phyloP scores from a whole-genome alignment of 2,329 filamentous ascomycete species.

The Ophiocordyceps camponoti-leonardi region DNA sequence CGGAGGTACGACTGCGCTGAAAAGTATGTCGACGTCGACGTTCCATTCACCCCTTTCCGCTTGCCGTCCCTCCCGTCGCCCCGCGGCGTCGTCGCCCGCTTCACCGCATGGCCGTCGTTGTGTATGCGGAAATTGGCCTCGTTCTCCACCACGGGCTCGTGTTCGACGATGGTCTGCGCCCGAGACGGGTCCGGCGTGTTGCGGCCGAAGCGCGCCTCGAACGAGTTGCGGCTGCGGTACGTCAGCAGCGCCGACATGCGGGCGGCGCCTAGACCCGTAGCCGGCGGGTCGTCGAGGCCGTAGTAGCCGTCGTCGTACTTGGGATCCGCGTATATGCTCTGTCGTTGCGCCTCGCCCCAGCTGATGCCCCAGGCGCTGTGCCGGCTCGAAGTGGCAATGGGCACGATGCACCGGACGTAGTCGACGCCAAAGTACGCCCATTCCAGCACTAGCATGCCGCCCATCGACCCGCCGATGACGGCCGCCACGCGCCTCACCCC shows the following conservation, averaged over 20 bases:
- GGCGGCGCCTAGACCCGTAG: conserved; percentile 75
- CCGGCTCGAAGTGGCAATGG: conserved; percentile 68
- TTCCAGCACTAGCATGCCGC: conserved; percentile 80
- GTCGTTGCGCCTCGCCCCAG: conserved; percentile 76
- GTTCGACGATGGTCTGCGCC: conserved; percentile 65
- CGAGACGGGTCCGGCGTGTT: conserved; percentile 79
- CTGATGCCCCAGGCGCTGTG: conserved; percentile 85
- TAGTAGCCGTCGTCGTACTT: conserved; percentile 99
- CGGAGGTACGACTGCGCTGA: conserved; percentile 94
- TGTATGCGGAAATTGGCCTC: conserved; percentile 67
- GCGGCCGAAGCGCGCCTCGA: conserved; percentile 85
- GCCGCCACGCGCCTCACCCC: conserved; percentile 64
- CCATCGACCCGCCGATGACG: conserved; percentile 71
- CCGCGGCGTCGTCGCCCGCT: conserved; percentile 21
- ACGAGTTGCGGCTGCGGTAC: conserved; percentile 91
- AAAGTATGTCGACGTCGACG: conserved; percentile 68
- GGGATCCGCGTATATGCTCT: conserved; percentile 93
- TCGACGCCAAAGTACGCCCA: conserved; percentile 83
- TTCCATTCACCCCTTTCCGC: conserved; percentile 48
- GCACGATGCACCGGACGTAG: conserved; percentile 65
- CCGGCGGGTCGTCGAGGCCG: conserved; percentile 67
- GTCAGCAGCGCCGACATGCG: conserved; percentile 94
- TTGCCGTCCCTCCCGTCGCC: conserved; percentile 9
- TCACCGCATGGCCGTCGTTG: conserved; percentile 61
- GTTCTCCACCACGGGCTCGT: conserved; percentile 33